Evolutionary conservation across 345 rosid genomes (phyloP), one percentile per base, ranked within the genome.

Genomic region (Hypericum perforatum): DNA sequence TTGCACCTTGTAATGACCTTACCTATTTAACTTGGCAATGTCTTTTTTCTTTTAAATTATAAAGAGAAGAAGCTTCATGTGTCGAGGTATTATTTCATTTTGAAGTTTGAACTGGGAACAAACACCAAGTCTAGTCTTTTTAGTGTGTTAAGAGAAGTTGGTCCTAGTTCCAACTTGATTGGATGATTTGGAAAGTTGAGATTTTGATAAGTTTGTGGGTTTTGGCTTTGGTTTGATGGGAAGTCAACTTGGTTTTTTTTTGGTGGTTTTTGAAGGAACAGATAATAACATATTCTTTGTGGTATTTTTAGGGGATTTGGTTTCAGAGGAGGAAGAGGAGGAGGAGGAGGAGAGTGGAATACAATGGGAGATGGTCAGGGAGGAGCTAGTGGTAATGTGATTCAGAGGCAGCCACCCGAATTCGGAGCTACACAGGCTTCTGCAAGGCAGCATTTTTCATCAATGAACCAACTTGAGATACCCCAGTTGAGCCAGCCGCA

Each of bases 331-430:
- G n/a, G 39, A 16, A n/a, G 52, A 49, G 29, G 32, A 37, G 13
- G 22, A 39, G 32, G 32, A 22, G 32, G 41, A 90, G 86, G 75
- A 14, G 84, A 77, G 54, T 22, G 32, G 32, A 4, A 22, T 22
- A 22, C 4, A 22, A 22, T 22, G 32, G 32, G 32, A 22, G 32
- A 22, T 22, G 32, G 32, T 22, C 32, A 22, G 32, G 32, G 32
- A 22, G 32, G 32, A 22, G 32, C 32, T 22, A 22, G 4, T 22
- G 32, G 32, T 22, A 22, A 82, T 39, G 71, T 79, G 85, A 80
- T 85, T 70, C 85, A 71, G 29, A 82, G 95, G 74, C 66, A 79
- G 39, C 84, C 78, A 43, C 68, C 94, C 38, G 82, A 86, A 1
- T 76, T 75, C 16, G 86, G 82, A 5, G 70, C 78, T 5, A 56